A percentile compares a stretch with the other conserved stretches of the same genome.
These are phyloP conservation scores for Cryptomeria japonica DNA, from an alignment of 75 land plant genomes.

Conservation along the genomic window DNA sequence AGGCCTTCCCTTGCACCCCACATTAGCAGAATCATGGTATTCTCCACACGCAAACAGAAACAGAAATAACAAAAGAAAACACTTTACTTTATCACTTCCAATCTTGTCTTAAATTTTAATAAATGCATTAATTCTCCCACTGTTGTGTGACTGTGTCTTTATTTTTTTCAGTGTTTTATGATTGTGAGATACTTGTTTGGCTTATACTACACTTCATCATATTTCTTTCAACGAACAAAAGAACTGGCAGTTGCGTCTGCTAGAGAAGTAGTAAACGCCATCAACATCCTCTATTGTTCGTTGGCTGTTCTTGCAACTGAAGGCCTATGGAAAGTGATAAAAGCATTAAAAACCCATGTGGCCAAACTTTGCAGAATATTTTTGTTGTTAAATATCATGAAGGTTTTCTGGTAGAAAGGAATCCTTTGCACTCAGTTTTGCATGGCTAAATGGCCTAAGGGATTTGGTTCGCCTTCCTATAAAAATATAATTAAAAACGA, in stretches of 20 bases:
- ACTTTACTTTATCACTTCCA: neutral
- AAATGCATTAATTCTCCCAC: neutral
- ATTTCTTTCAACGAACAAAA: neutral
- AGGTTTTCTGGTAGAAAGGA: neutral
- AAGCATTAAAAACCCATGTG: neutral
- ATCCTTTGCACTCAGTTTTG: neutral
- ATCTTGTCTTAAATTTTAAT: neutral
- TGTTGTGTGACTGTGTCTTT: neutral
- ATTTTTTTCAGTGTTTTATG: neutral
- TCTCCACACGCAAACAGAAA: constrained; percentile 6
- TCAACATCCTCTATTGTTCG: neutral
- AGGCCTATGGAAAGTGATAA: constrained; percentile 3
- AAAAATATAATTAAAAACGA: neutral
- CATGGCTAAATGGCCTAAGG: neutral
- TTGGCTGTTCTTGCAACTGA: neutral
- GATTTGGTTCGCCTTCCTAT: neutral
- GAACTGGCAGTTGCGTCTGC: neutral
- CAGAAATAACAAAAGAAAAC: neutral
- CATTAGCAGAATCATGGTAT: neutral
- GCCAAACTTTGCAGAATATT: neutral
- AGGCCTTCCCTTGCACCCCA: constrained; percentile 14
- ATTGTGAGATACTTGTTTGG: constrained; percentile 1
- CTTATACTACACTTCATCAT: constrained; percentile 12
- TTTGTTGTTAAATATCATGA: neutral
- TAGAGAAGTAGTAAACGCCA: neutral